Evolutionary conservation across 495 filamentous ascomycete genomes (phyloP).

Genomic region (Hyaloscypha variabilis): DNA sequence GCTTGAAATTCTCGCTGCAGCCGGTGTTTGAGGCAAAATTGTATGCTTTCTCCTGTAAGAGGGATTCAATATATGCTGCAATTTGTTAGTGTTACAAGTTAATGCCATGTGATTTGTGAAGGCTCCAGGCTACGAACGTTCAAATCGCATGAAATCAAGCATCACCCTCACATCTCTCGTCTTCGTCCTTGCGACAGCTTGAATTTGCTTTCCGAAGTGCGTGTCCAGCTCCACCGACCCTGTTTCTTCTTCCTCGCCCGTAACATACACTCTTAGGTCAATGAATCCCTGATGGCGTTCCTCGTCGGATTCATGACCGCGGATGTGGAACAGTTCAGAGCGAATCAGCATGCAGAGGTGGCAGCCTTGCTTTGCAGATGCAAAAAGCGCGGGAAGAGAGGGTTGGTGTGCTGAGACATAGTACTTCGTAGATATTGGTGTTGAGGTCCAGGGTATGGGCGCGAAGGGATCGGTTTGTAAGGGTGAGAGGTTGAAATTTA

Average conservation of each 20-base stretch:
- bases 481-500: neutral
- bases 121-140: neutral
- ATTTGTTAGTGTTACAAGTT: no score
- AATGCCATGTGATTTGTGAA: no score
- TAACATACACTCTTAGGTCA: neutral
- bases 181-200: neutral
- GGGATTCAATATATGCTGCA: neutral
- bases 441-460: neutral
- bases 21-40: neutral
- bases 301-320: conserved; percentile 1
- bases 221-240: neutral
- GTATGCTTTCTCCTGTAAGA: neutral
- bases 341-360: conserved; percentile 7
- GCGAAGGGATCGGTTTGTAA: neutral
- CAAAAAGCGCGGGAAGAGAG: neutral
- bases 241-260: neutral
- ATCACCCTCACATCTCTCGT: neutral
- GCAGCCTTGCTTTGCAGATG: conserved; percentile 3
- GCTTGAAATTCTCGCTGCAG: neutral
- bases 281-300: neutral
- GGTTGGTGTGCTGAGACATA: conserved; percentile 6
- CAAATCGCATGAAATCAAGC: conserved; percentile 1
- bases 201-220: neutral
- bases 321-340: conserved; percentile 3
- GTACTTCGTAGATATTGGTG: neutral